Evolutionary conservation across 2,329 filamentous ascomycete species (phyloP).

Genomic region (Trichophyton benhamiae): DNA sequence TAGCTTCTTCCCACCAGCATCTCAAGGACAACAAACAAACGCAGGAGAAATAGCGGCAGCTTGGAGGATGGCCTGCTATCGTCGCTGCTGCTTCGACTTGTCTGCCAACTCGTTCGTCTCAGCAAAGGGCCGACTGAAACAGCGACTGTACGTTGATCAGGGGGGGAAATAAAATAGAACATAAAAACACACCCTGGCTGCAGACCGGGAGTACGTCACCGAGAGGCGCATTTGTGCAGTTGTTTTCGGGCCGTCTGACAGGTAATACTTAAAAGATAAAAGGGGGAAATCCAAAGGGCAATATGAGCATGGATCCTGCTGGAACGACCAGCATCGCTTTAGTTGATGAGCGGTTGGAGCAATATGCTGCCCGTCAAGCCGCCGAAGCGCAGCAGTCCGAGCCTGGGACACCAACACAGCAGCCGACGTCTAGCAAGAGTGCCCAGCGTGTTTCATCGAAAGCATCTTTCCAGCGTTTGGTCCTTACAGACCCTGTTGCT

Average conservation of each 20-base stretch:
- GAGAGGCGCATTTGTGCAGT: background rate
- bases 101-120: background rate
- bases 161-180: no score
- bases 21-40: background rate
- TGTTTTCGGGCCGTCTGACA: background rate
- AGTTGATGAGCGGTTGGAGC: background rate
- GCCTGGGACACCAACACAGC: background rate
- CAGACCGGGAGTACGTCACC: background rate
- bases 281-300: background rate
- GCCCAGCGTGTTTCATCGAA: background rate
- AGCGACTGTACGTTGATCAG: background rate
- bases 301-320: background rate
- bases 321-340: background rate
- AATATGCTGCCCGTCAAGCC: background rate
- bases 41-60: background rate
- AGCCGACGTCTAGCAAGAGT: background rate
- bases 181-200: background rate
- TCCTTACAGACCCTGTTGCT: constrained; percentile 54
- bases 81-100: background rate
- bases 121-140: background rate
- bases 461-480: constrained; percentile 38
- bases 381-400: background rate
- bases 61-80: background rate
- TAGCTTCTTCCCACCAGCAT: background rate
- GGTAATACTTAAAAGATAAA: background rate